Evolutionary conservation across 805 yeast species (phyloP).

Genomic region (Wickerhamiella brachini): DNA sequence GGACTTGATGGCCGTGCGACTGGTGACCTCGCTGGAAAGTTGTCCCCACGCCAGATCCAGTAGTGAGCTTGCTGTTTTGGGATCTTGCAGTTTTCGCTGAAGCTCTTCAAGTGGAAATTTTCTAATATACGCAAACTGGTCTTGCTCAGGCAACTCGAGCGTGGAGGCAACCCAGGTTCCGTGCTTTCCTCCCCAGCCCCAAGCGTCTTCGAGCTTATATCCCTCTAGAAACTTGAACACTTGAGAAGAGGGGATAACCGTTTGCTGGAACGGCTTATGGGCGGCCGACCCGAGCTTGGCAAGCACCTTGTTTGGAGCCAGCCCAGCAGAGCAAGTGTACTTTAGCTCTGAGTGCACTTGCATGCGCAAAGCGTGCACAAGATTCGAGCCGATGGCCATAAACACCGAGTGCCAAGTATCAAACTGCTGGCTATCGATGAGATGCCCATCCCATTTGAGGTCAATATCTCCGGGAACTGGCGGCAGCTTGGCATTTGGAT

Average conservation of each 20-base stretch:
- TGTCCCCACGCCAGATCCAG: constrained; percentile 54
- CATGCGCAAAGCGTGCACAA: constrained; percentile 41
- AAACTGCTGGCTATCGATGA: constrained; percentile 8
- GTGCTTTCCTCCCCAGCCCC: constrained; percentile 83
- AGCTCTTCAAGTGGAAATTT: constrained; percentile 31
- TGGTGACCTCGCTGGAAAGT: constrained; percentile 37
- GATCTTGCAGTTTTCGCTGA: constrained; percentile 29
- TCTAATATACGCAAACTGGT: constrained; percentile 38
- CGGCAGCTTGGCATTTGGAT: constrained; percentile 8
- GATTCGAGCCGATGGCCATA: constrained; percentile 49
- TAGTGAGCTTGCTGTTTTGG: constrained; percentile 38
- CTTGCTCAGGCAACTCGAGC: constrained; percentile 37
- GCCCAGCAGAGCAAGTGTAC: constrained; percentile 84
- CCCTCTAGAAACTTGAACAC: constrained; percentile 41
- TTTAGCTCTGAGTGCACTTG: constrained; percentile 42
- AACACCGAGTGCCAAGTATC: constrained; percentile 75
- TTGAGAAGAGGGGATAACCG: constrained; percentile 43
- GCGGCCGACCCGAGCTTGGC: constrained; percentile 82
- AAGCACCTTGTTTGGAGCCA: constrained; percentile 59
- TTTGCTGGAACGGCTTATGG: constrained; percentile 77
- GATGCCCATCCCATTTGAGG: constrained; percentile 21
- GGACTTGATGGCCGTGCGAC: constrained; percentile 54
- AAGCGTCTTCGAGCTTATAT: constrained; percentile 58
- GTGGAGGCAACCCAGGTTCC: constrained; percentile 47
- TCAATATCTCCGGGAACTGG: constrained; percentile 6